Evolutionary conservation across 768 basidiomycete species (phyloP), one percentile per base, ranked within the genome.

Genomic region (Macrocybe gigantea): DNA sequence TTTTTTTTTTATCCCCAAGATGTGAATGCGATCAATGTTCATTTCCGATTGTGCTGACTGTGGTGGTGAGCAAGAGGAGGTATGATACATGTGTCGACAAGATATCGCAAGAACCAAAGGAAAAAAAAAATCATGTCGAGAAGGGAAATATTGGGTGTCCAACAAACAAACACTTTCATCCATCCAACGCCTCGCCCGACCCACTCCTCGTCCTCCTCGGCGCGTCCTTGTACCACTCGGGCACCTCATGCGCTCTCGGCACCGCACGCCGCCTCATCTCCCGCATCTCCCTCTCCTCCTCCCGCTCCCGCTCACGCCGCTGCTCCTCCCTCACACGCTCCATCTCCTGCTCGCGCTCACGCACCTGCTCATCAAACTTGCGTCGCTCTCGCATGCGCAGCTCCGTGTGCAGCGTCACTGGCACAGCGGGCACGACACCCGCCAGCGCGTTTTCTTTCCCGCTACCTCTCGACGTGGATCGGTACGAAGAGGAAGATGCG

Each of bases 141-240:
- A 33, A 49, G 42, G 36, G 47, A 38, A 10, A 38, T 41, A 22
- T n/a, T n/a, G n/a, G n/a, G n/a, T n/a, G n/a, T 40, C 43, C 31
- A 32, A 37, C 22, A 22, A 22, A 22, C 22, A 22, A 22, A 22
- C 22, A 22, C 22, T n/a, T 49, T 37, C 44, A 44, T 55, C 34
- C 49, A 38, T 44, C 48, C 7, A 33, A 38, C 11, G 47, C 43
- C 31, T 47, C 45, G 45, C 49, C 38, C 49, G 47, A 51, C 38
- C 51, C 42, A 49, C 50, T 65, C 52, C 33, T 62, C 61, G 64
- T 64, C 60, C 69, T 78, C 75, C 74, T 86, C 55, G 84, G 84
- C 60, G 76, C 79, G 38, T 75, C 74, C 54, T 76, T 80, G 56
- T 89, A 89, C 87, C 87, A 89, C 53, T 80, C 82, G 8, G 87